phyloP scores from a whole-genome alignment of 768 basidiomycete genomes.

The Hortiboletus flavorubellus region DNA sequence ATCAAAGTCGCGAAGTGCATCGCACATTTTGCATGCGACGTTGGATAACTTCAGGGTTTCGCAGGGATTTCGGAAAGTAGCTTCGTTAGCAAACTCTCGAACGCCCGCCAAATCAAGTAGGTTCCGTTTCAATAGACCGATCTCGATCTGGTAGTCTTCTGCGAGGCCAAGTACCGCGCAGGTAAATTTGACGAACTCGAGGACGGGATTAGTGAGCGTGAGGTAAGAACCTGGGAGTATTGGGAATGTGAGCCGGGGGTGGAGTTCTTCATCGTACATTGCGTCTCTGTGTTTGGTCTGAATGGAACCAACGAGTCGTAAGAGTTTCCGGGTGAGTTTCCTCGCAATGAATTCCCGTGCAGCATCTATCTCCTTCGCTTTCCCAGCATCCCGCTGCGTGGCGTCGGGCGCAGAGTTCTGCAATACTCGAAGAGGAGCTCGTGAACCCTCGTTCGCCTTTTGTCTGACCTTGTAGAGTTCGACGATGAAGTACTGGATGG shows the following conservation, averaged over 20 bases:
- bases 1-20: slow-evolving; percentile 85
- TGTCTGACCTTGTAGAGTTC: slow-evolving; percentile 78
- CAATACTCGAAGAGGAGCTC: slow-evolving; percentile 71
- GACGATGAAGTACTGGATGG: slow-evolving; percentile 79
- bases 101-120: slow-evolving; percentile 84
- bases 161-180: slow-evolving; percentile 81
- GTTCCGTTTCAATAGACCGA: slow-evolving; percentile 85
- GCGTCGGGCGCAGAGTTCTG: slow-evolving; percentile 62
- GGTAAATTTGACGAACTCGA: slow-evolving; percentile 86
- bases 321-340: slow-evolving; percentile 74
- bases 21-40: slow-evolving; percentile 87
- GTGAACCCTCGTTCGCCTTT: slow-evolving; percentile 51
- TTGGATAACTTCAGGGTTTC: slow-evolving; percentile 80
- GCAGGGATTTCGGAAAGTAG: slow-evolving; percentile 88
- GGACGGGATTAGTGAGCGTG: slow-evolving; percentile 69
- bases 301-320: slow-evolving; percentile 64
- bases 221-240: slow-evolving; percentile 84
- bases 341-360: slow-evolving; percentile 76
- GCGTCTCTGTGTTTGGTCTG: slow-evolving; percentile 61
- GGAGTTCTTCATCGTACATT: slow-evolving; percentile 48
- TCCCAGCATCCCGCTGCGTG: slow-evolving; percentile 64
- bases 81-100: slow-evolving; percentile 83
- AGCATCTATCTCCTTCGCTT: slow-evolving; percentile 63
- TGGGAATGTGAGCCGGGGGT: slow-evolving; percentile 74
- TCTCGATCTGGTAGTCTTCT: slow-evolving; percentile 79